Base-by-base conservation (phyloP, 495 filamentous ascomycete species). In the Letharia columbiana region DNA sequence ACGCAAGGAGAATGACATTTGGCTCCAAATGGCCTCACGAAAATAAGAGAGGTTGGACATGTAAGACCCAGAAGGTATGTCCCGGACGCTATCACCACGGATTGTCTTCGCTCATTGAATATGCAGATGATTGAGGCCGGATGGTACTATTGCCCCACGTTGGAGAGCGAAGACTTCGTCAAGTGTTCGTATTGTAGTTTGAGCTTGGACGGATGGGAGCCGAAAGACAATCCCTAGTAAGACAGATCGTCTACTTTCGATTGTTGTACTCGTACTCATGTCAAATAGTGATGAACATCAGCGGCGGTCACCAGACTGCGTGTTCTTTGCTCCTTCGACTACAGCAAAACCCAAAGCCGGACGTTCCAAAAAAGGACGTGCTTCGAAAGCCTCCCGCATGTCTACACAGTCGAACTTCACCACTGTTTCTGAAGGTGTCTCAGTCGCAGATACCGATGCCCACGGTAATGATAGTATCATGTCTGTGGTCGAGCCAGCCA, bases 141-240 rank as follows among this genome's bases (percentile, higher is more conserved):
- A 20, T 98, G 92, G 91, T 91, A 89, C 73, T 96, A 92, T 75
- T 91, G 90, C 44, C 94, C 94, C 0, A 90, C 81, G 2, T 78
- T 82, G 44, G 91, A 92, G 44, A 87, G 84, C 39, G 83, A 90
- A 63, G 94, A 98, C 75, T 85, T 91, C 74, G 89, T 88, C 4
- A 92, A 84, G 17, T 98, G 94, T 73, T 83, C 87, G 23, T 97
- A 98, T 74, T 98, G 94, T 75, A 82, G 84, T 45, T 75, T 97
- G 40, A 88, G 85, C 41, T 81, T 98, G 58, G 91, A 96, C 74
- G 91, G 90, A 3, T 98, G 93, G 92, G 92, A 96, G 72, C 87
- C 89, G 17, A 87, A 87, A 69, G 93, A 98, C 75, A 86, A 93
- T 70, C 93, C 93, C 70, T 82, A 83, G 88, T 92, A 75, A 78